Base-by-base conservation (phyloP, 176 grass and related monocot genomes). In the Zoysia japonica region DNA sequence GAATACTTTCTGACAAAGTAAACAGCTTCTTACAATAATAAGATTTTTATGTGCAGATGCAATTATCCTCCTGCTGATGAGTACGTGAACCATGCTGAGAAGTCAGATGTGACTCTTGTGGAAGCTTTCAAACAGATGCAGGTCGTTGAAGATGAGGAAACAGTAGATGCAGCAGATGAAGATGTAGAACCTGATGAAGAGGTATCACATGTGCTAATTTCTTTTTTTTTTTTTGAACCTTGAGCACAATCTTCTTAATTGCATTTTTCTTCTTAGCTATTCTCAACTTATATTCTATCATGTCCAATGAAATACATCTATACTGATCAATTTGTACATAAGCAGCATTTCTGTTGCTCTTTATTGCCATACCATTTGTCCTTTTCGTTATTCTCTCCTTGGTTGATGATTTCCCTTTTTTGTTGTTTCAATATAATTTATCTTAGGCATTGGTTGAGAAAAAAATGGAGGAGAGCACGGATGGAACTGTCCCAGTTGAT, bases 121-220 rank as follows among this genome's bases (percentile, higher is more conserved):
- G 96, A 99, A 89, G 90, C 86, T 80, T 99, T 99, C 81, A 99
- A 93, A 88, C 80, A 46, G 43, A 93, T 99, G 90, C 96, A 89
- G 79, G 78, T 94, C 52, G 62, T 39, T 84, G 86, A 99, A 83
- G 88, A 99, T 37, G 92, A 87, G 53, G 65, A 79, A 45, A 79
- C 79, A 61, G 67, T 77, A 78, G 96, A 95, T 78, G 84, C 66
- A 65, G 49, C 61, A 4, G 76, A 86, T 84, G 92, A 95, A 88
- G 91, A 89, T 84, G 88, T 86, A 52, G 90, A 91, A 42, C 82
- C 68, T 76, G 88, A 82, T 65, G 75, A 87, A 66, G 86, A 93
- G 90, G 92, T 94, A 89, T 53, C 67, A 11, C 43, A 78, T 80
- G 28, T 71, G 28, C 28, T 28, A 28, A 28, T 28, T 28, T 28